phyloP scores from a whole-genome alignment of 176 grass and related monocot species.

The Canna indica region DNA sequence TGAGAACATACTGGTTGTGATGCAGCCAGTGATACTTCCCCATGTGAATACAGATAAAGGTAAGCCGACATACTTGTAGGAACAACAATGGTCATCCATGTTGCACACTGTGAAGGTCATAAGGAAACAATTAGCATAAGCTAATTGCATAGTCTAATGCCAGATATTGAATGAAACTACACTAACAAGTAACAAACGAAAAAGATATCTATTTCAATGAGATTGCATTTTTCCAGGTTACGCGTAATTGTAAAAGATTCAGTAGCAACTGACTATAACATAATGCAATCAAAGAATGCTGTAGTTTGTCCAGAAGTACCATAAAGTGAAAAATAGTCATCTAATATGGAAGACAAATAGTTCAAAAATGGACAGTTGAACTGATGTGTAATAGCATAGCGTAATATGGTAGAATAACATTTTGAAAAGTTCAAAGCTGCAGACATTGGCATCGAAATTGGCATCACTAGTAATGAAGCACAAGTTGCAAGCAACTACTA shows the following conservation, averaged over 20 bases:
- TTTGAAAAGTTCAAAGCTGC: background rate
- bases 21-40: slow-evolving; percentile 82
- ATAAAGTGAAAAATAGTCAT: background rate
- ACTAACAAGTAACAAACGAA: background rate
- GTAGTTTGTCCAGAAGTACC: background rate
- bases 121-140: slow-evolving; percentile 22
- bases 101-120: slow-evolving; percentile 64
- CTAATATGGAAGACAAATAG: no score
- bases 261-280: background rate
- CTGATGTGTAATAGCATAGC: background rate
- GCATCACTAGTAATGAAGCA: background rate
- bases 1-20: slow-evolving; percentile 93
- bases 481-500: background rate
- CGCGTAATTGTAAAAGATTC: background rate
- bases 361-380: background rate
- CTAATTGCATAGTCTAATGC: background rate
- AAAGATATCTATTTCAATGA: background rate
- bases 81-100: slow-evolving; percentile 83
- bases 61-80: slow-evolving; percentile 99
- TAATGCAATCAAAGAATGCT: background rate
- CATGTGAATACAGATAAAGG: slow-evolving; percentile 89
- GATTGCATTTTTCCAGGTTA: background rate
- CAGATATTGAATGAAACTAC: background rate
- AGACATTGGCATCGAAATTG: background rate
- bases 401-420: background rate